Evolutionary conservation across 306 rosid species (phyloP).

Genomic region (Dalbergia cochinchinensis): DNA sequence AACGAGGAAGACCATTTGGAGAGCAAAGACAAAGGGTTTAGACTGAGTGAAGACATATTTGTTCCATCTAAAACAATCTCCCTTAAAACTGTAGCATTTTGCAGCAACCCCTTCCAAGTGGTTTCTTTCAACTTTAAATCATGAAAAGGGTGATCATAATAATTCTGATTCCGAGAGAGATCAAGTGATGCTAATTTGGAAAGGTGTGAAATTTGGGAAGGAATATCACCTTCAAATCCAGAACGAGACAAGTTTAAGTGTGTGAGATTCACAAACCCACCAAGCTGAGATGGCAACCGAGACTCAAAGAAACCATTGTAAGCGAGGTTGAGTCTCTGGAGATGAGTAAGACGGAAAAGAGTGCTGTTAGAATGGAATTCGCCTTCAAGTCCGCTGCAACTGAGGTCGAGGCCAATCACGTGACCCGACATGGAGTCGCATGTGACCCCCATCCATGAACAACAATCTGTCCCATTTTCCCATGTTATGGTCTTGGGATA

Average conservation of each 20-base stretch:
- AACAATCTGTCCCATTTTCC: constrained; percentile 28
- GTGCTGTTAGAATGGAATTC: neutral
- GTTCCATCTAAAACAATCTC: neutral
- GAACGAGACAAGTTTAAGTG: neutral
- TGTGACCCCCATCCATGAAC: constrained; percentile 39
- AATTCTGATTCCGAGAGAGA: neutral
- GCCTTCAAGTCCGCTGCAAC: neutral
- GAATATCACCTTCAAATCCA: neutral
- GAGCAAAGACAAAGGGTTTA: neutral
- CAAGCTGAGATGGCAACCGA: neutral
- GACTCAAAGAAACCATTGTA: neutral
- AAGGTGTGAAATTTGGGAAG: constrained; percentile 12
- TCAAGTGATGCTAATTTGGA: constrained; percentile 18
- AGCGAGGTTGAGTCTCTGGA: constrained; percentile 34
- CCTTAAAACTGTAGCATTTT: neutral
- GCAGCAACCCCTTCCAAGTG: neutral
- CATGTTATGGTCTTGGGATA: neutral
- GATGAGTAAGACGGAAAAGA: constrained; percentile 5
- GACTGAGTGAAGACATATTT: no score
- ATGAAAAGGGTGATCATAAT: no score
- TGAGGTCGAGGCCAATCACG: constrained; percentile 38
- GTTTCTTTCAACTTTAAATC: neutral
- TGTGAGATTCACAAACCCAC: neutral
- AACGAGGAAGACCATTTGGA: neutral
- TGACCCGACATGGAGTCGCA: constrained; percentile 28